These are phyloP conservation scores for Trichosporon sp. DNA, from an alignment of 1,284 basidiomycete genomes.

Conservation along the genomic window DNA sequence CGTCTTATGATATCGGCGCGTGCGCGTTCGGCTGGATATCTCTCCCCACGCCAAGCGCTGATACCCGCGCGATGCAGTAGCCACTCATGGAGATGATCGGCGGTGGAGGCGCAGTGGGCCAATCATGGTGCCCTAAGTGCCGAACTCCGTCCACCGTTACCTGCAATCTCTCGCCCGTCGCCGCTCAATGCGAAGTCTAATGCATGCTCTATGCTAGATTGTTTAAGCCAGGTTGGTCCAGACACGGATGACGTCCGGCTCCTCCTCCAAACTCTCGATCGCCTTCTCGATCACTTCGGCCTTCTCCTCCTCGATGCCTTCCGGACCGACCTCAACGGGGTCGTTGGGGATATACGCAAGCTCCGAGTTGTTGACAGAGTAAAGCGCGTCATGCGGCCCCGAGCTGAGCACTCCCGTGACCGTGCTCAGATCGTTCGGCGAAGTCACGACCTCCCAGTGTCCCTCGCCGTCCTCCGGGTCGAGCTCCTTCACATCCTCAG, in stretches of 20 bases:
- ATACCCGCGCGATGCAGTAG: conserved; percentile 6
- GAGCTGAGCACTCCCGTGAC: conserved; percentile 36
- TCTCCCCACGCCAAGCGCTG: neutral
- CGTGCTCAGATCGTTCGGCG: conserved; percentile 39
- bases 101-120: neutral
- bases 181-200: neutral
- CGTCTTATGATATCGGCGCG: neutral
- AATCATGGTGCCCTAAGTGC: neutral
- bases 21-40: neutral
- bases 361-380: conserved; percentile 42
- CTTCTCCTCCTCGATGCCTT: conserved; percentile 41
- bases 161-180: neutral
- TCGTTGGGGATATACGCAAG: conserved; percentile 47
- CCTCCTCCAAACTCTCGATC: conserved; percentile 48
- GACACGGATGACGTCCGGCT: conserved; percentile 51
- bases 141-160: neutral
- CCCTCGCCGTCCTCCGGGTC: conserved; percentile 38
- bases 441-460: conserved; percentile 44
- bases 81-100: neutral
- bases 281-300: conserved; percentile 41
- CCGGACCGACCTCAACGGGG: conserved; percentile 37
- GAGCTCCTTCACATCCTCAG: conserved; percentile 59
- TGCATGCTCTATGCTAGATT: neutral
- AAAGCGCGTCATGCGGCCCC: conserved; percentile 33
- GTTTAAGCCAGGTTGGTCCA: conserved; percentile 51